These are phyloP conservation scores for Penicillium daleae DNA, from an alignment of 495 filamentous ascomycete species.

Conservation along the genomic window DNA sequence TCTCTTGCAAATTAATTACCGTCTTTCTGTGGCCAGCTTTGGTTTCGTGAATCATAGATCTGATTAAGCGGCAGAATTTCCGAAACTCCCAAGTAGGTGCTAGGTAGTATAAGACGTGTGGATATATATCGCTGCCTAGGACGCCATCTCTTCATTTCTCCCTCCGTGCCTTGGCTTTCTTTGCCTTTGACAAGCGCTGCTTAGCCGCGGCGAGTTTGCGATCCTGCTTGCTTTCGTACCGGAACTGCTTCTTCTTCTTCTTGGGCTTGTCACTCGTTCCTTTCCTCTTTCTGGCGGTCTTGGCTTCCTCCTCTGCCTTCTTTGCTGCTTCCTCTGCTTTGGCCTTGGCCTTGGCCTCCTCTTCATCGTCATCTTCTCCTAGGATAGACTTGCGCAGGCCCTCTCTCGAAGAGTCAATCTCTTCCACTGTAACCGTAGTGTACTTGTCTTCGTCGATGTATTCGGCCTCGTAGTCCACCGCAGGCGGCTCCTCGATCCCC, in stretches of 20 bases:
- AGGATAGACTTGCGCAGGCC: conserved; percentile 60
- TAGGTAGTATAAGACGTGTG: conserved; percentile 20
- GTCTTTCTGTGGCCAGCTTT: conserved; percentile 13
- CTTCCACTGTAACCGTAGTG: conserved; percentile 90
- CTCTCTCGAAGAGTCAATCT: conserved; percentile 78
- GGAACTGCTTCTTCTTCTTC: conserved; percentile 85
- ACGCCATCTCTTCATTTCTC: conserved; percentile 33
- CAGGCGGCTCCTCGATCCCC: conserved; percentile 61
- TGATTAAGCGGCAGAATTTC: conserved; percentile 11
- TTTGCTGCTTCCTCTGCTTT: conserved; percentile 29
- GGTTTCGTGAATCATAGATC: conserved; percentile 25
- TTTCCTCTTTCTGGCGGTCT: conserved; percentile 53
- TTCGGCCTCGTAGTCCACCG: conserved; percentile 82
- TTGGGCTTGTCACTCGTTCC: conserved; percentile 61
- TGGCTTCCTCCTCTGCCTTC: conserved; percentile 33
- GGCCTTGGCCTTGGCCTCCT: conserved; percentile 33
- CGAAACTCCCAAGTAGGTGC: conserved; percentile 11
- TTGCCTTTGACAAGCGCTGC: conserved; percentile 63
- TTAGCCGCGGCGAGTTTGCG: conserved; percentile 69
- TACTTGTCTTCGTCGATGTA: conserved; percentile 96
- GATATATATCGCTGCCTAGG: neutral
- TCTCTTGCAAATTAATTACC: conserved; percentile 21
- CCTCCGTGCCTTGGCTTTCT: conserved; percentile 49
- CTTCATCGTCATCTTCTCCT: conserved; percentile 46
- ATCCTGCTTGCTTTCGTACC: conserved; percentile 85